A percentile compares a stretch with the other conserved stretches of the same genome.
Evolutionary conservation across 1,284 basidiomycete genomes (phyloP).

Genomic region (Boletus nobilissimus): DNA sequence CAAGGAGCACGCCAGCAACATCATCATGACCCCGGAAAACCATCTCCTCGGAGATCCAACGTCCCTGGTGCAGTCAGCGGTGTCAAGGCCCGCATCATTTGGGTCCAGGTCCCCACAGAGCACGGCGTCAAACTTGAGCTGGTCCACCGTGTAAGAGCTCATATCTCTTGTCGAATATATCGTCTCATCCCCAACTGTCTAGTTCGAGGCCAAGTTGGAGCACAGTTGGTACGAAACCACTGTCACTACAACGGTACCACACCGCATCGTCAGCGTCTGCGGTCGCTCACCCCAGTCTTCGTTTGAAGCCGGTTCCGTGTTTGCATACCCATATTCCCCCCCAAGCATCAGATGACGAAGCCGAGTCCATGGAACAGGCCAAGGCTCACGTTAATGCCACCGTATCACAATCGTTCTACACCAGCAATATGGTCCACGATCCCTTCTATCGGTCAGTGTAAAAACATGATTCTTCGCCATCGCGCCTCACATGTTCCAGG

Average conservation of each 20-base stretch:
- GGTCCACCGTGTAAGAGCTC: constrained; percentile 52
- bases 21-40: too few relatives aligned
- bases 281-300: constrained; percentile 18
- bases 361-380: constrained; percentile 68
- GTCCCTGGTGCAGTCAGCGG: constrained; percentile 79
- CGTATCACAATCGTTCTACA: constrained; percentile 93
- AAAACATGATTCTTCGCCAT: constrained; percentile 32
- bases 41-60: constrained; percentile 62
- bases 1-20: too few relatives aligned
- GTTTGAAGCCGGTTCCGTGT: constrained; percentile 48
- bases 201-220: constrained; percentile 88
- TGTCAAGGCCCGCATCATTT: constrained; percentile 77
- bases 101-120: constrained; percentile 74
- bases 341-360: constrained; percentile 56
- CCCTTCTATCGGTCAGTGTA: constrained; percentile 68
- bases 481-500: constrained; percentile 44
- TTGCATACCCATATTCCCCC: constrained; percentile 79
- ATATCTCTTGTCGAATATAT: accelerated
- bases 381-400: constrained; percentile 87
- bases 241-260: constrained; percentile 69
- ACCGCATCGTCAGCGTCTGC: constrained; percentile 79
- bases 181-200: background rate
- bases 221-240: constrained; percentile 88
- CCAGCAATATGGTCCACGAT: constrained; percentile 85
- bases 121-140: constrained; percentile 66